Evolutionary conservation across 2,329 filamentous ascomycete species (phyloP), one percentile per base, ranked within the genome.

Genomic region (Penicillium sclerotiorum): DNA sequence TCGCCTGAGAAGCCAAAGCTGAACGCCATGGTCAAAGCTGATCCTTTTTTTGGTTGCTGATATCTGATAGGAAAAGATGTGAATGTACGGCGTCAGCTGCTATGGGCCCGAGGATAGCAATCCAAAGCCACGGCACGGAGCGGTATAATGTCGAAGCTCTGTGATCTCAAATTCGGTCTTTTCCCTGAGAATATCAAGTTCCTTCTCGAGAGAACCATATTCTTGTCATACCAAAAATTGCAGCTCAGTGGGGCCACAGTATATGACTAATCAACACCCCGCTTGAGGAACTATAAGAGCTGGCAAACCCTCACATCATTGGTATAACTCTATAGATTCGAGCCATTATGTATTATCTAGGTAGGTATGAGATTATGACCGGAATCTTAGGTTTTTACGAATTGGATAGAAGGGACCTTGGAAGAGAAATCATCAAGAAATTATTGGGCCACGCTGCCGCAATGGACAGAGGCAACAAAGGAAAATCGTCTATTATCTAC

Each of bases 1-100:
- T 84, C 80, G 17, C 79, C 80, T 0, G 77, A 75, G 59, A 85
- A 85, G 15, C 79, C 79, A 54, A 85, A 85, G 49, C 77, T 78
- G 63, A 85, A 71, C 5, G 65, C 56, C 64, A 70, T 70, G 30
- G 17, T 57, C 5, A 52, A 44, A 22, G 17, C 5, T 45, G n/a
- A n/a, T n/a, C n/a, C n/a, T n/a, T n/a, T n/a, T n/a, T n/a, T n/a
- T n/a, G n/a, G n/a, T n/a, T n/a, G n/a, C n/a, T n/a, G n/a, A n/a
- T n/a, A n/a, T n/a, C n/a, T n/a, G n/a, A n/a, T n/a, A n/a, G n/a
- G n/a, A n/a, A n/a, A n/a, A n/a, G n/a, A n/a, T n/a, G n/a, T n/a
- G n/a, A n/a, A n/a, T n/a, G n/a, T n/a, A n/a, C n/a, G n/a, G n/a
- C n/a, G n/a, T n/a, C n/a, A n/a, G 28, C 9, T 42, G 39, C 33